Base-by-base conservation (phyloP, 225 moss, liverwort and hornwort genomes). In the Neckera pumila region DNA sequence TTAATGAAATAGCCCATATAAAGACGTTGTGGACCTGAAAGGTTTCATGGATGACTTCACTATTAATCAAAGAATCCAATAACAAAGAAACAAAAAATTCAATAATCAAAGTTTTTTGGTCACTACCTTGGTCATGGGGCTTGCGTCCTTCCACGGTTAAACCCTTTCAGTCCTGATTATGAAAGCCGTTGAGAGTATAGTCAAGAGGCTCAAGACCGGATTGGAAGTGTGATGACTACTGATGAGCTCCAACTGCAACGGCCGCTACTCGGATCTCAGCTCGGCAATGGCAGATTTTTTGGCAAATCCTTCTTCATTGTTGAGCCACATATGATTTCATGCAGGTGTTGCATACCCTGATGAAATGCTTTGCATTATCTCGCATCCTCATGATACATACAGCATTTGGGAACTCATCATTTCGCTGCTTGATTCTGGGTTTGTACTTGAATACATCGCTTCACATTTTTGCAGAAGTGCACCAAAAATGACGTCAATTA, bases 191-290 rank as follows among this genome's bases (percentile, higher is more conserved):
- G 90, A 59, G 85, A 75, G 66, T 75, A 4, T 51, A 74, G 76
- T 70, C 70, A 88, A 88, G 62, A 47, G 87, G 40, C 70, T 85
- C 67, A 42, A 84, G 64, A 40, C 45, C 79, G 72, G 87, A 91
- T 89, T 67, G 80, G 80, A 91, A 84, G 58, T 90, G 76, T 82
- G 88, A 86, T 92, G 89, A 81, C 89, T 81, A 83, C 82, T 86
- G 79, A 90, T 78, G 88, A 92, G 88, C 88, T 90, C 84, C 72
- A 82, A 64, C 80, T 86, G 86, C 56, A 77, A 88, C 74, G 79
- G 82, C 86, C 30, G 43, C 91, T 72, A 31, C 83, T 89, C 43
- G 12, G 10, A 85, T 82, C 71, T 86, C 72, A 83, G 82, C 91
- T 88, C 51, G 62, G 33, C 49, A 49, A 17, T 27, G 65, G 78